These are phyloP conservation scores for Bullera alba DNA, from an alignment of 768 basidiomycete genomes.

Conservation along the genomic window DNA sequence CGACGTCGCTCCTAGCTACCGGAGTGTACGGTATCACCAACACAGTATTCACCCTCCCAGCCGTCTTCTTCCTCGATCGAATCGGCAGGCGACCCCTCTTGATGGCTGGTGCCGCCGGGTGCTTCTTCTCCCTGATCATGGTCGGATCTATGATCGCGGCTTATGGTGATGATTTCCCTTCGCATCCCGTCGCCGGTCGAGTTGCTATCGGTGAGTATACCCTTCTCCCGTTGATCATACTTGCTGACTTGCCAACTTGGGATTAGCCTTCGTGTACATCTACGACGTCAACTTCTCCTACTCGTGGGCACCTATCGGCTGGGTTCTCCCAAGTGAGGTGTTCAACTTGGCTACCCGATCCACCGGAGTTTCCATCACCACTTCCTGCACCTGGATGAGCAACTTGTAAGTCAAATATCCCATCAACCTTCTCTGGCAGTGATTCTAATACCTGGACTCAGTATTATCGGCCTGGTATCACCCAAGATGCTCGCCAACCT, in stretches of 20 bases:
- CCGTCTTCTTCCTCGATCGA: constrained; percentile 7
- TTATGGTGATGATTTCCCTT: background rate
- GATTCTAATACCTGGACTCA: too few species aligned
- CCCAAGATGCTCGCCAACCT: constrained; percentile 7
- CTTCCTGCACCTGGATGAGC: constrained; percentile 11
- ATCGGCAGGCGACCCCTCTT: constrained; percentile 9
- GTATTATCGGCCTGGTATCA: constrained; percentile 5
- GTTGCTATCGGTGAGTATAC: background rate
- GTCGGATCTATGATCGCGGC: constrained; percentile 7
- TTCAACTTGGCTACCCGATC: background rate
- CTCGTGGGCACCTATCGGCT: background rate
- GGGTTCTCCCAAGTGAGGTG: background rate
- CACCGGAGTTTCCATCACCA: constrained; percentile 3
- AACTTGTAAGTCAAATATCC: too few species aligned
- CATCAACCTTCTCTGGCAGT: too few species aligned
- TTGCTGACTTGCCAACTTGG: too few species aligned
- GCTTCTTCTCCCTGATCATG: constrained; percentile 7
- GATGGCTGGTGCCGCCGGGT: constrained; percentile 8
- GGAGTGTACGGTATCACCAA: constrained; percentile 15
- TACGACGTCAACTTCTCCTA: background rate
- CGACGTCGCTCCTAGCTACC: constrained; percentile 12
- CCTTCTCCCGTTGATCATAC: too few species aligned
- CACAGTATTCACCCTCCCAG: constrained; percentile 8
- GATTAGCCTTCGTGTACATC: too few species aligned
- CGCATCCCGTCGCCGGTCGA: background rate